Conservation (phyloP, 305 asterid species). For the Andrographis paniculata region DNA sequence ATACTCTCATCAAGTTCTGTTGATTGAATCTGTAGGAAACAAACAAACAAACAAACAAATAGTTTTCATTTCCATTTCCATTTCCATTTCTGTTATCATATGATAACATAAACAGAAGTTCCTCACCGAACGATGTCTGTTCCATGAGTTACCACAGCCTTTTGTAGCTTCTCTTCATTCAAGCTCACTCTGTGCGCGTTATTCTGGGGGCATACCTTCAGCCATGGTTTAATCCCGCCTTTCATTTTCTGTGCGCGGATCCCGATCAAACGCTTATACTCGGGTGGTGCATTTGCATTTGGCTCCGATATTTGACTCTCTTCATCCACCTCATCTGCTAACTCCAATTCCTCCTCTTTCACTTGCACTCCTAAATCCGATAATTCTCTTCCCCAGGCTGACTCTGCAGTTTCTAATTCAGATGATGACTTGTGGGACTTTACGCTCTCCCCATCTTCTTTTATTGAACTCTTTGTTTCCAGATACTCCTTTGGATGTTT, state of each 20-base stretch:
- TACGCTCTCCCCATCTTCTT: conserved; percentile 21
- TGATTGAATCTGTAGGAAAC: conserved; percentile 49
- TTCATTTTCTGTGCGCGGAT: conserved; percentile 57
- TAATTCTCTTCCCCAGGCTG: conserved; percentile 58
- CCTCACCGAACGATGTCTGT: conserved; percentile 51
- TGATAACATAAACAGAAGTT: no score
- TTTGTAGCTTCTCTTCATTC: conserved; percentile 72
- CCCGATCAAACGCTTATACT: conserved; percentile 60
- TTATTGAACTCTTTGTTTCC: conserved; percentile 30
- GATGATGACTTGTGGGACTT: conserved; percentile 31
- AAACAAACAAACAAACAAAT: not conserved
- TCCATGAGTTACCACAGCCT: conserved; percentile 58
- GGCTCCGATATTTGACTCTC: conserved; percentile 15
- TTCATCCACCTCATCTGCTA: conserved; percentile 30
- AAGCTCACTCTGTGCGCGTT: conserved; percentile 72
- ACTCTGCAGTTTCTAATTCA: no score
- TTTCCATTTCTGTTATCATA: no score
- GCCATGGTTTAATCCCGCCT: conserved; percentile 55
- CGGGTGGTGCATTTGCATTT: conserved; percentile 32
- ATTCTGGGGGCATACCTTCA: conserved; percentile 33
- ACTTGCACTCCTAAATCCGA: conserved; percentile 23
- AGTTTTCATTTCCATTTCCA: no score
- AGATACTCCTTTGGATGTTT: conserved; percentile 67
- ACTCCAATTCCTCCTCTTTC: conserved; percentile 22
- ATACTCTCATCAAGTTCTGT: conserved; percentile 76